A percentile compares a stretch with the other conserved stretches of the same genome.
Evolutionary conservation across 192 early-diverging fungal genomes (phyloP).

Genomic region (Mortierella hygrophila): DNA sequence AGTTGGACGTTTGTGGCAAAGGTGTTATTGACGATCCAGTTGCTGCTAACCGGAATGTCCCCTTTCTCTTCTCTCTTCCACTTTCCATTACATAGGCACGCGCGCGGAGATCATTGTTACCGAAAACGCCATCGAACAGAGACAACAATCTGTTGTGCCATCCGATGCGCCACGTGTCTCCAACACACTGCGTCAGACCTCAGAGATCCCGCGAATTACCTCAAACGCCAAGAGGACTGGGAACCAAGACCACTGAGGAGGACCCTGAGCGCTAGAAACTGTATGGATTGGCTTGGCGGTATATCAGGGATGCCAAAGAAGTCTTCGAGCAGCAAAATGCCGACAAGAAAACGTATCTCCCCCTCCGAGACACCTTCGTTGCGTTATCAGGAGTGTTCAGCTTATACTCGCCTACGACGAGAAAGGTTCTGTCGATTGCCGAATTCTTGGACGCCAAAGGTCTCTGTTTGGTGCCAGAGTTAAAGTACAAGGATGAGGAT

Average conservation of each 20-base stretch:
- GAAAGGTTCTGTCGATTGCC: background rate
- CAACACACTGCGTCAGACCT: background rate
- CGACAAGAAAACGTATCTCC: constrained; percentile 8
- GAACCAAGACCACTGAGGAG: constrained; percentile 10
- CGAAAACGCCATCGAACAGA: constrained; percentile 25
- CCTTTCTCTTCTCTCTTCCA: too few species aligned
- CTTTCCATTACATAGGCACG: constrained; percentile 4
- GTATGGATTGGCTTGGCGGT: constrained; percentile 14
- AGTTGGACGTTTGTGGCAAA: too few species aligned
- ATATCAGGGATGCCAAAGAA: constrained; percentile 4
- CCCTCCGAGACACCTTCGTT: constrained; percentile 7
- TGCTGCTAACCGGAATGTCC: too few species aligned
- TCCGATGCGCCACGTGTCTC: background rate
- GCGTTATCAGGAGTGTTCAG: constrained; percentile 10
- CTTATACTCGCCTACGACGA: constrained; percentile 1
- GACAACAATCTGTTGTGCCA: background rate
- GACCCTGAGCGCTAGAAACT: constrained; percentile 5
- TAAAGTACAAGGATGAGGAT: constrained; percentile 11
- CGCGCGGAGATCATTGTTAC: constrained; percentile 10
- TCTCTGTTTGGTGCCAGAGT: constrained; percentile 16
- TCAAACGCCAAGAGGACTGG: background rate
- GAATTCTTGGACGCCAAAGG: constrained; percentile 2
- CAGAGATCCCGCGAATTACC: background rate
- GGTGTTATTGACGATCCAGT: too few species aligned
- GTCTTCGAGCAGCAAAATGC: background rate